Evolutionary conservation across 208 protist genomes (phyloP), one percentile per base, ranked within the genome.

Genomic region (Endotrypanum monterogeii): DNA sequence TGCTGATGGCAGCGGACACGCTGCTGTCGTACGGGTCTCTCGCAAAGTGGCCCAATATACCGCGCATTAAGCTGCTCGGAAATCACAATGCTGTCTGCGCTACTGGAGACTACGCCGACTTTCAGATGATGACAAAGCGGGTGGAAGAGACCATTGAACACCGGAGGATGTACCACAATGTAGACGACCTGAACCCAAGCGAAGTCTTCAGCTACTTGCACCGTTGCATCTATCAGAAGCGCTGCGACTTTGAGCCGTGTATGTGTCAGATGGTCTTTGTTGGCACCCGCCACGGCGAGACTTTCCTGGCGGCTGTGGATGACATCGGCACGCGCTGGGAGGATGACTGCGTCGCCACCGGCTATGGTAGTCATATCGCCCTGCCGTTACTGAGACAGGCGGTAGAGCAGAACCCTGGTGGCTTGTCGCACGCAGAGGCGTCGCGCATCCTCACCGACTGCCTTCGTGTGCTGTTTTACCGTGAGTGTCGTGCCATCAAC

Each of bases 21-120:
- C 89, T 99, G 46, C 86, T 94, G n/a, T 99, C 98, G 54, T 99
- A 99, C 80, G 98, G 98, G 41, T 98, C 94, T 12, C 78, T 99
- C 37, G 98, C 98, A 16, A 98, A 98, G 72, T 99, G 98, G 90
- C 92, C 93, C 14, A 91, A 89, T 54, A 92, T 99, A 51, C 86
- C 90, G 30, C 93, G 98, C 51, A 87, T 99, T 20, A 85, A 92
- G 57, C 78, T 92, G 20, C 70, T 99, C 50, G 97, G 97, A 58
- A 58, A 83, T n/a, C 71, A 94, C 78, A 96, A 96, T 12, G 80
- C 97, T 32, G 67, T 99, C 35, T 98, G 96, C 52, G 96, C 88
- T 12, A 94, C 92, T 23, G 98, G 98, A 46, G 98, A 99, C 86
- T 98, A 97, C 74, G 97, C 96, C 41, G 98, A 99, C 82, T 99